Conservation (phyloP, 108 stramenopile species). For the Seminavis robusta region DNA sequence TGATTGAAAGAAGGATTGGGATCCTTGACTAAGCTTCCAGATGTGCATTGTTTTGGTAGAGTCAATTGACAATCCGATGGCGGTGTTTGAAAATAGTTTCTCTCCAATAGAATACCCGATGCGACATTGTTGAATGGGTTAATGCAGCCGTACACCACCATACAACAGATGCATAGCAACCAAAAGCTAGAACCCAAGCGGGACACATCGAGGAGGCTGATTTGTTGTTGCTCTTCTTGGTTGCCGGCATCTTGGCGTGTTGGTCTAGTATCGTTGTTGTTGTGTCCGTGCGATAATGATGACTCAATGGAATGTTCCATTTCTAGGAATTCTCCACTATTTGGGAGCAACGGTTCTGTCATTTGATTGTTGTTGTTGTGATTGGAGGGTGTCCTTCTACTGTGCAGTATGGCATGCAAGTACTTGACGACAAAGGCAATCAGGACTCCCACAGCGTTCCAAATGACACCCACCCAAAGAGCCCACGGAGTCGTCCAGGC, state of each 20-base stretch:
- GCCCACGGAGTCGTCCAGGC: constrained; percentile 18
- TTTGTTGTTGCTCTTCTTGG: neutral
- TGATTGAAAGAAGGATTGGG: constrained; percentile 8
- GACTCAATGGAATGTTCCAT: no score
- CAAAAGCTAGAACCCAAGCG: constrained; percentile 46
- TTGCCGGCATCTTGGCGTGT: neutral
- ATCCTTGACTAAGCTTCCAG: constrained; percentile 19
- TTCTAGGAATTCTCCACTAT: no score
- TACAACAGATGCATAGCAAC: constrained; percentile 50
- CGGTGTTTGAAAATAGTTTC: constrained; percentile 35
- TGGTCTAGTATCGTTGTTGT: constrained; percentile 8
- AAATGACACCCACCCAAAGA: constrained; percentile 39
- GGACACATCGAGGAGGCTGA: constrained; percentile 16
- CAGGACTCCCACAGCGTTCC: constrained; percentile 20
- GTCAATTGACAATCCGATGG: constrained; percentile 23
- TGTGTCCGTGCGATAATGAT: constrained; percentile 12
- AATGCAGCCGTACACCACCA: constrained; percentile 65
- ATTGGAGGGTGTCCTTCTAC: constrained; percentile 9
- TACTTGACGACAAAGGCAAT: neutral
- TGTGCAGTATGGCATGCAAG: no score
- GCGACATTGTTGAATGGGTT: constrained; percentile 73
- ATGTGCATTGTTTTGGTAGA: constrained; percentile 30
- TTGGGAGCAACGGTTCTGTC: constrained; percentile 35
- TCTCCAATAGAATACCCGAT: constrained; percentile 48
- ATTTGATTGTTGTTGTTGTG: constrained; percentile 15